A percentile compares a stretch with the other conserved stretches of the same genome.
Conservation (phyloP, 2,329 filamentous ascomycete genomes). For the Coccinonectria pachysandricola region DNA sequence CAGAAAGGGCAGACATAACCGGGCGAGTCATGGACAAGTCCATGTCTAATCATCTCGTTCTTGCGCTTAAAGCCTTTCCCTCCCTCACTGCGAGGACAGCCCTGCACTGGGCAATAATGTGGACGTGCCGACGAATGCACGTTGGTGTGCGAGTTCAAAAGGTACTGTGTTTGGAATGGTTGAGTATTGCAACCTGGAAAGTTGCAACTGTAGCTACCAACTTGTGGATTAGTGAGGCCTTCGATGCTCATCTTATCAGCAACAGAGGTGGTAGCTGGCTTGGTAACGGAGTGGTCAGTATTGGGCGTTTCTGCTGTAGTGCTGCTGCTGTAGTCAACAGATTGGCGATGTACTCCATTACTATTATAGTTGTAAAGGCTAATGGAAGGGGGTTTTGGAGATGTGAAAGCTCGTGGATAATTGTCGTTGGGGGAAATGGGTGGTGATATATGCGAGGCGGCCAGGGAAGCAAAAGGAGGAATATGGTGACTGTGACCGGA, state of each 20-base stretch:
- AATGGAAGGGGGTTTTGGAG: conserved; percentile 33
- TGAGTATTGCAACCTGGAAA: conserved; percentile 55
- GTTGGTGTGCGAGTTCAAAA: conserved; percentile 71
- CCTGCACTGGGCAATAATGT: conserved; percentile 54
- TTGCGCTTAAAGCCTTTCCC: conserved; percentile 63
- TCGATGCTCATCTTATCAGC: conserved; percentile 50
- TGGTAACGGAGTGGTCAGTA: conserved; percentile 33
- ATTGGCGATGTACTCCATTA: conserved; percentile 25
- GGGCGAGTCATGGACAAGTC: conserved; percentile 85
- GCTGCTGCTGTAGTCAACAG: conserved; percentile 33
- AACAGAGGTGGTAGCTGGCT: conserved; percentile 30
- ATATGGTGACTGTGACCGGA: too few relatives aligned
- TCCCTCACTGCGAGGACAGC: conserved; percentile 51
- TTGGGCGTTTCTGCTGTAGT: conserved; percentile 36
- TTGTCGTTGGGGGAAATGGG: conserved; percentile 36
- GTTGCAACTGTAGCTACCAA: conserved; percentile 48
- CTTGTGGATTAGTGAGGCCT: conserved; percentile 41
- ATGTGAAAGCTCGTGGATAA: conserved; percentile 35
- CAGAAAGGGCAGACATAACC: conserved; percentile 97
- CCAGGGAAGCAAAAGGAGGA: not conserved
- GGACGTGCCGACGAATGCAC: conserved; percentile 57
- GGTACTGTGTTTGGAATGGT: conserved; percentile 67
- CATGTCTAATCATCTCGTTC: conserved; percentile 65
- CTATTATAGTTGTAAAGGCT: conserved; percentile 29
- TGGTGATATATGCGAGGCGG: not conserved